These are phyloP conservation scores for Aspergillus latus DNA, from an alignment of 2,329 filamentous ascomycete species.

Conservation along the genomic window DNA sequence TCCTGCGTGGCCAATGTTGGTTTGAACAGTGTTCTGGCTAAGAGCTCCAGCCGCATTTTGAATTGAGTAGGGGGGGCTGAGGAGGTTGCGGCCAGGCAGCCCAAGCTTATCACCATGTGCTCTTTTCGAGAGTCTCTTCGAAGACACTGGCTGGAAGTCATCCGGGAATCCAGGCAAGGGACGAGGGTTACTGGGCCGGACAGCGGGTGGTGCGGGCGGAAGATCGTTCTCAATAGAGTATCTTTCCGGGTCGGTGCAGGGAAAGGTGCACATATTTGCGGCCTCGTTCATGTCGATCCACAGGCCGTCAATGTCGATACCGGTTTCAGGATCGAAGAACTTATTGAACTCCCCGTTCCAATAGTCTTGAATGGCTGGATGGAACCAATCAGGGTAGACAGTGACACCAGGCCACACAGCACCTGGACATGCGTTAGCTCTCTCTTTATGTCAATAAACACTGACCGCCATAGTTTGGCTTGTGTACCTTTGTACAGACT, in stretches of 20 bases:
- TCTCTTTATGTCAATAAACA: not conserved
- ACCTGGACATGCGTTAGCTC: constrained; percentile 39
- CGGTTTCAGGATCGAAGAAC: constrained; percentile 64
- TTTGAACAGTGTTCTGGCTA: constrained; percentile 62
- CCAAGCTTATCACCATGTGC: constrained; percentile 46
- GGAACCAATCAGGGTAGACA: constrained; percentile 76
- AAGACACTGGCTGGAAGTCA: constrained; percentile 61
- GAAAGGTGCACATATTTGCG: constrained; percentile 55
- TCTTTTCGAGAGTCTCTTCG: constrained; percentile 15
- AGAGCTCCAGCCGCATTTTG: constrained; percentile 58
- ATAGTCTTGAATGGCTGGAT: constrained; percentile 61
- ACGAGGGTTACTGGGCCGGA: constrained; percentile 60
- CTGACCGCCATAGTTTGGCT: not conserved
- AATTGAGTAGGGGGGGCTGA: constrained; percentile 66
- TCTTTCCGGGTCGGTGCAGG: constrained; percentile 54
- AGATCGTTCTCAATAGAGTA: constrained; percentile 49
- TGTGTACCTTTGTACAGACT: constrained; percentile 49
- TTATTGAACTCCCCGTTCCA: constrained; percentile 67
- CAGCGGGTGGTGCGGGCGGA: constrained; percentile 61
- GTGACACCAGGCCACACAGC: constrained; percentile 77
- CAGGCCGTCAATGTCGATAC: constrained; percentile 73
- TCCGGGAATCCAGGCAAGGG: constrained; percentile 68
- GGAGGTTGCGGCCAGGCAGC: constrained; percentile 61
- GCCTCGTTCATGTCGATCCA: constrained; percentile 73
- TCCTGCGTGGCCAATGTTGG: constrained; percentile 63